phyloP scores from a whole-genome alignment of 192 early-diverging fungal genomes.

The Hyaloraphidium curvatum region DNA sequence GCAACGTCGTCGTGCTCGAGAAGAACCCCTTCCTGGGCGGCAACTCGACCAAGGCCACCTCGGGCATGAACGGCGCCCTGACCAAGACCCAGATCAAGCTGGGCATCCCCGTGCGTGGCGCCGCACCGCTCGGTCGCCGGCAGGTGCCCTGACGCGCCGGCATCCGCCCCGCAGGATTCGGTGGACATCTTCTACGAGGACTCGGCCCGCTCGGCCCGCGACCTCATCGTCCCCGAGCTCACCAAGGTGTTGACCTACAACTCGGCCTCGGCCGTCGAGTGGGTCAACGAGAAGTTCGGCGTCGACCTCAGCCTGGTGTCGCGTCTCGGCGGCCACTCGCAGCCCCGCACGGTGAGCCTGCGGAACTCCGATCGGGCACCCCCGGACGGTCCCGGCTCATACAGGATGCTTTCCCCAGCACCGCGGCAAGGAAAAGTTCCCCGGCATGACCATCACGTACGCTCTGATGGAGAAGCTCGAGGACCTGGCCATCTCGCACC shows the following conservation, averaged over 20 bases:
- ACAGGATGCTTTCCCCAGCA: no score
- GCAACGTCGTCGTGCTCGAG: slow-evolving; percentile 63
- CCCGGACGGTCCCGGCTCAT: no score
- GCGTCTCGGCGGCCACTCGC: slow-evolving; percentile 82
- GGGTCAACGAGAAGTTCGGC: slow-evolving; percentile 76
- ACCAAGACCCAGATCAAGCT: slow-evolving; percentile 62
- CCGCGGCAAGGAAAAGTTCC: slow-evolving; percentile 42
- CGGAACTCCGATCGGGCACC: no score
- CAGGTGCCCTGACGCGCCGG: neutral
- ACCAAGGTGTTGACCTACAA: slow-evolving; percentile 68
- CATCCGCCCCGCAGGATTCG: slow-evolving; percentile 36
- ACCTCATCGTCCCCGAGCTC: slow-evolving; percentile 54
- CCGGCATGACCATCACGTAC: slow-evolving; percentile 91
- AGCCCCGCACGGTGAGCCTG: slow-evolving; percentile 54
- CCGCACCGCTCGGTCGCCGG: neutral
- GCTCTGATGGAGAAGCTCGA: slow-evolving; percentile 67
- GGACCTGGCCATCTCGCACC: slow-evolving; percentile 38
- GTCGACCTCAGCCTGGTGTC: slow-evolving; percentile 75
- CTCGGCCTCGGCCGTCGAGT: slow-evolving; percentile 76
- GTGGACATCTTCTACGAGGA: slow-evolving; percentile 70
- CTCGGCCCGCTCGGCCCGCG: slow-evolving; percentile 68
- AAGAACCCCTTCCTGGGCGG: slow-evolving; percentile 84
- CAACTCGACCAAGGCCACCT: slow-evolving; percentile 95
- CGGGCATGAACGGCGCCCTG: slow-evolving; percentile 87
- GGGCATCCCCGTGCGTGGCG: slow-evolving; percentile 25